Evolutionary conservation across 2,329 filamentous ascomycete genomes (phyloP), one percentile per base, ranked within the genome.

Genomic region (Penicillium sp.): DNA sequence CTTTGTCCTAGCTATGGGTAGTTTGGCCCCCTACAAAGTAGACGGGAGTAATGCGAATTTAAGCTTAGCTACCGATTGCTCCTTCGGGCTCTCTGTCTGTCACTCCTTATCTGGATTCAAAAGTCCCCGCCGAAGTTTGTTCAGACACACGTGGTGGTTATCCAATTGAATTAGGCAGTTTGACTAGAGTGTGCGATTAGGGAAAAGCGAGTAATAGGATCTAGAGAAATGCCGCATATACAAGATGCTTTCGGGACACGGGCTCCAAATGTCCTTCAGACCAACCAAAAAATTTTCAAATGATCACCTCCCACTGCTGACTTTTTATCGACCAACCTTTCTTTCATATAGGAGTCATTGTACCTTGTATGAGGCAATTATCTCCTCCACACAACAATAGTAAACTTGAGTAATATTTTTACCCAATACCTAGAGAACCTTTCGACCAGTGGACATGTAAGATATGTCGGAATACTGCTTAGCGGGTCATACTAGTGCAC

Each of bases 291-390:
- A 25, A 31, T 22, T 11, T 11, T 31, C 15, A 31, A 31, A 47
- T n/a, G 4, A n/a, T 31, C 7, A 14, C 43, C 14, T 15, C 5
- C 11, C 22, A 7, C 8, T n/a, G 3, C 14, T 4, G 25, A 10
- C 4, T 5, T 15, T n/a, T 22, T 8, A 31, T 10, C 7, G 15
- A 15, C n/a, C 14, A 47, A n/a, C 3, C 10, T 11, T 6, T 17
- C 8, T 31, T 2, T 5, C 25, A n/a, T 17, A 20, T 7, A 34
- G 48, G 48, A 17, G 48, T 38, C 12, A 20, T 57, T 31, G 8
- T 53, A 34, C n/a, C 14, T 8, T 35, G n/a, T 35, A 60, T 17
- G 58, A 60, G 58, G 58, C 54, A 60, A 50, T 60, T 60, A n/a
- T 57, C 37, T 54, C 35, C 54, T 56, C 58, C 58, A 60, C 43